These are phyloP conservation scores for Monosiga brevicollis DNA, from an alignment of 78 protist genomes.

Conservation along the genomic window DNA sequence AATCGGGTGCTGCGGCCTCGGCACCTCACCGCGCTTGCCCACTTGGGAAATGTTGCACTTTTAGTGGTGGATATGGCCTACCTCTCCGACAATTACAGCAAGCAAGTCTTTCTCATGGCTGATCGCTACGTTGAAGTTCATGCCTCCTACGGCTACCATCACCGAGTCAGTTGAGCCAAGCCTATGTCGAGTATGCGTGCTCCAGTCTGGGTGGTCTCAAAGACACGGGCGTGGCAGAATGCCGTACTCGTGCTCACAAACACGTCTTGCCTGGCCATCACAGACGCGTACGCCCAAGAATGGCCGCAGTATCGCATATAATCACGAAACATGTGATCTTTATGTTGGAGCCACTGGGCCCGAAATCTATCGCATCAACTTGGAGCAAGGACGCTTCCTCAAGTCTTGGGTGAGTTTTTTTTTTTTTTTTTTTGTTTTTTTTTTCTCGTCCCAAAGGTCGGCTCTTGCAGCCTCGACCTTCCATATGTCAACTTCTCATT, in stretches of 20 bases:
- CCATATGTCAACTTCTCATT: too few species aligned
- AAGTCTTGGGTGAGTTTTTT: too few species aligned
- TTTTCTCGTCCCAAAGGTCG: too few species aligned
- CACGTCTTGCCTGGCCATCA: too few species aligned
- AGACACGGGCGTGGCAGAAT: too few species aligned
- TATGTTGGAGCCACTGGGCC: constrained; percentile 40
- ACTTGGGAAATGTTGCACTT: neutral
- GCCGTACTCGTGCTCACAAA: too few species aligned
- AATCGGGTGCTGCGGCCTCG: neutral
- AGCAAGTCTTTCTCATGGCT: constrained; percentile 64
- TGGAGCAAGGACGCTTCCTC: constrained; percentile 81
- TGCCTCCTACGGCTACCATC: constrained; percentile 72
- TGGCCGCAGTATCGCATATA: constrained; percentile 80
- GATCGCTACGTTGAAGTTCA: constrained; percentile 88
- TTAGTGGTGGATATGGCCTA: neutral
- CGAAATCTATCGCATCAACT: constrained; percentile 64
- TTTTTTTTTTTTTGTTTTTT: too few species aligned
- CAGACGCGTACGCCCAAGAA: constrained; percentile 6
- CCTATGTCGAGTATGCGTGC: too few species aligned
- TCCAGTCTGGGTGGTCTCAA: too few species aligned
- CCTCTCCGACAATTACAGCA: constrained; percentile 83
- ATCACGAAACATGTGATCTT: constrained; percentile 14
- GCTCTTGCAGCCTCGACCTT: too few species aligned
- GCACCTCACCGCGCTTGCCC: neutral
- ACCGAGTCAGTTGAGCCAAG: too few species aligned